These are phyloP conservation scores for Paramecium tetraurelia DNA, from an alignment of 73 alveolate genomes.

Conservation along the genomic window DNA sequence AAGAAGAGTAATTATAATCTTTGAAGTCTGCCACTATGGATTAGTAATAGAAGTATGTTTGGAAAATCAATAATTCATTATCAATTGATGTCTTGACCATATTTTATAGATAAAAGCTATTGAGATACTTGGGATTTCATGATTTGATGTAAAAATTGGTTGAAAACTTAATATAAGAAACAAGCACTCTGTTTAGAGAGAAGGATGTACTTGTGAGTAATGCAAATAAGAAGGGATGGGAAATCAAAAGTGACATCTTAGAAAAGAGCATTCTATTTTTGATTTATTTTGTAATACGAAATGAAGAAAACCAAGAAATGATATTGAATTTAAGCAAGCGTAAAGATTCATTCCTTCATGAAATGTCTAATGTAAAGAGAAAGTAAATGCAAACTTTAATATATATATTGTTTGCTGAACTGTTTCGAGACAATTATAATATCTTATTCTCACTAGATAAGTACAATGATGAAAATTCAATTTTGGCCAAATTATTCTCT, in stretches of 20 bases:
- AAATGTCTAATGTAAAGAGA: conserved; percentile 28
- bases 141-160: background rate
- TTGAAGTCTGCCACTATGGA: conserved; percentile 1
- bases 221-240: conserved; percentile 39
- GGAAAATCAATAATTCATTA: conserved; percentile 25
- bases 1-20: background rate
- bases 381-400: background rate
- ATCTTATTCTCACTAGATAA: conserved; percentile 19
- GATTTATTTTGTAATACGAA: conserved; percentile 32
- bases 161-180: conserved; percentile 17
- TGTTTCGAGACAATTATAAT: conserved; percentile 24
- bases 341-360: background rate
- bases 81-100: background rate
- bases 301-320: conserved; percentile 33
- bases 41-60: background rate
- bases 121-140: conserved; percentile 21
- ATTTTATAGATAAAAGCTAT: background rate
- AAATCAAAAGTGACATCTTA: conserved; percentile 31
- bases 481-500: background rate
- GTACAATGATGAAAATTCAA: background rate
- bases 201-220: background rate
- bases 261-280: conserved; percentile 1
- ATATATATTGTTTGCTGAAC: conserved; percentile 16
- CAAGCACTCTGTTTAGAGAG: conserved; percentile 19
- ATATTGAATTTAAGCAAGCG: background rate